Conservation (phyloP, 179 eudicot species). For the Nepenthes alata region DNA sequence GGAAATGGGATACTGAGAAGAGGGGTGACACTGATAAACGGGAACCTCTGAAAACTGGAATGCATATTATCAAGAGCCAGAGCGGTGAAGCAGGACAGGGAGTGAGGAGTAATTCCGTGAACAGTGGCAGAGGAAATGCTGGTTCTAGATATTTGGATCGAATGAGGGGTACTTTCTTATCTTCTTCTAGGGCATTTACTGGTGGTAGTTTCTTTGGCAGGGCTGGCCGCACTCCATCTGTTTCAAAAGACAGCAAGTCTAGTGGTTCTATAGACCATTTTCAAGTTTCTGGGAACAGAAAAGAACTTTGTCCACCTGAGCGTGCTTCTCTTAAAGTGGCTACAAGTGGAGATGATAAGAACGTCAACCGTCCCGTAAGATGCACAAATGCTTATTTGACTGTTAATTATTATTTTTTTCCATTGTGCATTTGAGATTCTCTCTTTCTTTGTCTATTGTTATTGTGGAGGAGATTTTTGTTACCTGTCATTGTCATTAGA, state of each 20-base stretch:
- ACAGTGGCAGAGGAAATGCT: slow-evolving; percentile 46
- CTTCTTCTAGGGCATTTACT: slow-evolving; percentile 79
- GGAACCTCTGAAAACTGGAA: slow-evolving; percentile 37
- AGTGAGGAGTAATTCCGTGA: slow-evolving; percentile 33
- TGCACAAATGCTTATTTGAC: neutral
- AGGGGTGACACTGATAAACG: slow-evolving; percentile 51
- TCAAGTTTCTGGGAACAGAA: slow-evolving; percentile 38
- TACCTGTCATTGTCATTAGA: too few species aligned
- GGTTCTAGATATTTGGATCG: slow-evolving; percentile 85
- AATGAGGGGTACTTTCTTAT: slow-evolving; percentile 74
- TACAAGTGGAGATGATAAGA: slow-evolving; percentile 52
- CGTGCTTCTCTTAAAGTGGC: slow-evolving; percentile 26
- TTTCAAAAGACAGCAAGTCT: slow-evolving; percentile 57
- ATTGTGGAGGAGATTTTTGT: too few species aligned
- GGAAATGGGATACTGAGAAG: slow-evolving; percentile 43
- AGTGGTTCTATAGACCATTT: slow-evolving; percentile 32
- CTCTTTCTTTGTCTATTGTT: too few species aligned
- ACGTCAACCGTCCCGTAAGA: slow-evolving; percentile 53
- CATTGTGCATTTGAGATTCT: too few species aligned
- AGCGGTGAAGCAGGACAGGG: slow-evolving; percentile 33
- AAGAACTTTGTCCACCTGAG: slow-evolving; percentile 40
- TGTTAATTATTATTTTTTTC: neutral
- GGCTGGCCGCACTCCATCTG: slow-evolving; percentile 31
- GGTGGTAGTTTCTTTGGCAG: slow-evolving; percentile 76
- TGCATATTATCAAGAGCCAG: slow-evolving; percentile 35